phyloP scores from a whole-genome alignment of 2,329 filamentous ascomycete species.

The Gnomoniopsis sp. region DNA sequence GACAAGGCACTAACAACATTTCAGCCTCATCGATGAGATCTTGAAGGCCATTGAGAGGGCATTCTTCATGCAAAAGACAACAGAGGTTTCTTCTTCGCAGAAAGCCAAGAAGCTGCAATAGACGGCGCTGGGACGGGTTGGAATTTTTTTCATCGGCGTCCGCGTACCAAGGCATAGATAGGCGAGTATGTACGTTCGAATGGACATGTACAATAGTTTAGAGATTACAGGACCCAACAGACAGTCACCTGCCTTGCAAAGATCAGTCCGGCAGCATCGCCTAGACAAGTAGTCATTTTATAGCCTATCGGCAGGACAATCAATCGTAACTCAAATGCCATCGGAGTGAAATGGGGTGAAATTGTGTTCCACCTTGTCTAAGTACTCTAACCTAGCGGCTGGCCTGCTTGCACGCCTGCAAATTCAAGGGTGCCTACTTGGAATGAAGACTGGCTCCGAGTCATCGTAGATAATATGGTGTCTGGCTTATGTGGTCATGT shows the following conservation, averaged over 20 bases:
- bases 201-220: slow-evolving; percentile 9
- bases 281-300: not conserved
- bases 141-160: not conserved
- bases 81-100: slow-evolving; percentile 29
- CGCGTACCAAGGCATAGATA: slow-evolving; percentile 12
- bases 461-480: slow-evolving; percentile 8
- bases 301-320: too few relatives aligned
- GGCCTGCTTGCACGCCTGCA: not conserved
- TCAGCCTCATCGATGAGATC: slow-evolving; percentile 74
- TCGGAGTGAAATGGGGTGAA: too few relatives aligned
- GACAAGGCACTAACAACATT: slow-evolving; percentile 4
- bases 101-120: slow-evolving; percentile 55
- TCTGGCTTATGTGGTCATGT: slow-evolving; percentile 7
- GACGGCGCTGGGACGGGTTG: slow-evolving; percentile 21
- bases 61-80: slow-evolving; percentile 56
- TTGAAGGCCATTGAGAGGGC: slow-evolving; percentile 75
- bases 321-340: too few relatives aligned
- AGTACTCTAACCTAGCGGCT: not conserved
- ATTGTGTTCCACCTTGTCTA: too few relatives aligned
- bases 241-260: slow-evolving; percentile 4
- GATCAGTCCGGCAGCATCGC: not conserved
- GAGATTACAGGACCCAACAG: not conserved
- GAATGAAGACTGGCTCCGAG: not conserved
- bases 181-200: slow-evolving; percentile 11
- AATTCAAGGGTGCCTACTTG: not conserved